phyloP scores from a whole-genome alignment of 176 grass and related monocot species.

The Juncus inflexus region DNA sequence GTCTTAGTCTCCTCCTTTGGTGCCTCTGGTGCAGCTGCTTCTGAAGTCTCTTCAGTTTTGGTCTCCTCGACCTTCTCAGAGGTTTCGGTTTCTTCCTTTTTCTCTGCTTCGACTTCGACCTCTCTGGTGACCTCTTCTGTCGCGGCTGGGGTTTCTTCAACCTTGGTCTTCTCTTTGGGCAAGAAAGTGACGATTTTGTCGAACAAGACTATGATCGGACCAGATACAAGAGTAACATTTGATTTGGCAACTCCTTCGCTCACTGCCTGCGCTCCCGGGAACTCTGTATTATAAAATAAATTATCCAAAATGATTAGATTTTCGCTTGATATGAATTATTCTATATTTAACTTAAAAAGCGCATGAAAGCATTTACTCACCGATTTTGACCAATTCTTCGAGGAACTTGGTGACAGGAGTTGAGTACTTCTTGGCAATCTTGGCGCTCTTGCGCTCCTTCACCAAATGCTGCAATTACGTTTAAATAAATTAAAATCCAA shows the following conservation, averaged over 20 bases:
- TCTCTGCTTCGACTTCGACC: constrained; percentile 42
- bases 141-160: constrained; percentile 9
- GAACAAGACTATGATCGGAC: constrained; percentile 69
- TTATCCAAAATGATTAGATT: too few species aligned
- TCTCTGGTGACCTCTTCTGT: constrained; percentile 22
- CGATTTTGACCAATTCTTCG: constrained; percentile 23
- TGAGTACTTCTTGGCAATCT: constrained; percentile 20
- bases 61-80: constrained; percentile 26
- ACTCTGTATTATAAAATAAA: constrained; percentile 35
- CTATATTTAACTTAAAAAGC: background rate
- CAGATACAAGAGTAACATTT: constrained; percentile 36
- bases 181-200: constrained; percentile 73
- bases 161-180: constrained; percentile 54
- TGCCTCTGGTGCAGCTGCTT: constrained; percentile 11
- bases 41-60: constrained; percentile 27
- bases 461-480: constrained; percentile 17
- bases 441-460: constrained; percentile 13
- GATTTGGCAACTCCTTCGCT: constrained; percentile 78
- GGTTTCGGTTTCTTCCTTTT: constrained; percentile 35
- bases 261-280: constrained; percentile 77
- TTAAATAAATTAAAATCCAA: too few species aligned
- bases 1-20: constrained; percentile 26
- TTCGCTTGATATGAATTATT: background rate
- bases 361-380: constrained; percentile 1
- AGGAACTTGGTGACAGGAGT: constrained; percentile 12